Base-by-base conservation (phyloP, 768 basidiomycete genomes). In the Glaciozyma antarctica region DNA sequence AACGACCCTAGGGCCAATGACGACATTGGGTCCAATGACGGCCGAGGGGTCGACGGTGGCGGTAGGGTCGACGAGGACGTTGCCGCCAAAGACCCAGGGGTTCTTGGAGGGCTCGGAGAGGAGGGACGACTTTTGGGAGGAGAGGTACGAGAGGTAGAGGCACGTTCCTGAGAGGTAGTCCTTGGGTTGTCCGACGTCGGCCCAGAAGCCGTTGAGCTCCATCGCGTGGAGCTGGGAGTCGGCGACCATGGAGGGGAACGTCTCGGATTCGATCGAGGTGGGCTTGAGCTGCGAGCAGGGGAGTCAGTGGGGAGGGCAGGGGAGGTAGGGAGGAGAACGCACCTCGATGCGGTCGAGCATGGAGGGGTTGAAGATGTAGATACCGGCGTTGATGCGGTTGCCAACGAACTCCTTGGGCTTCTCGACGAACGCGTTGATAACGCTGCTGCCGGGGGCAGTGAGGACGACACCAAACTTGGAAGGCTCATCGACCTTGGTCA, bases 331-430 rank as follows among this genome's bases (percentile, higher is more conserved):
- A 12, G 13, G 16, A 15, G 38, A 49, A 68, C 76, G 58, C 65
- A 78, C 77, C 75, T 80, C 77, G 70, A 80, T 80, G 62, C 79
- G 77, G 73, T 78, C 70, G 66, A 80, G 73, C 53, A 80, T 75
- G 48, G 72, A 75, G n/a, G 79, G 79, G 78, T 79, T 78, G 79
- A 80, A 79, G 73, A 80, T 78, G 77, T 80, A 80, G 75, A 80
- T 79, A 74, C 79, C 79, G 64, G 79, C 79, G 75, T 80, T 80
- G 76, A 80, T 79, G 62, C 78, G 72, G 77, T 80, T 80, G 41
- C 79, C 79, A 62, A 80, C 79, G 64, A 79, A 80, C 63, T 79
- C 77, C 60, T 78, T 77, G 34, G 79, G 79, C 75, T 80, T 80
- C 75, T 80, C 79, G 62, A 80, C 79, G 75, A 80, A 80, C 65